Conservation (phyloP, 129 eudicot genomes). For the Chrysanthemum lavandulifolium region DNA sequence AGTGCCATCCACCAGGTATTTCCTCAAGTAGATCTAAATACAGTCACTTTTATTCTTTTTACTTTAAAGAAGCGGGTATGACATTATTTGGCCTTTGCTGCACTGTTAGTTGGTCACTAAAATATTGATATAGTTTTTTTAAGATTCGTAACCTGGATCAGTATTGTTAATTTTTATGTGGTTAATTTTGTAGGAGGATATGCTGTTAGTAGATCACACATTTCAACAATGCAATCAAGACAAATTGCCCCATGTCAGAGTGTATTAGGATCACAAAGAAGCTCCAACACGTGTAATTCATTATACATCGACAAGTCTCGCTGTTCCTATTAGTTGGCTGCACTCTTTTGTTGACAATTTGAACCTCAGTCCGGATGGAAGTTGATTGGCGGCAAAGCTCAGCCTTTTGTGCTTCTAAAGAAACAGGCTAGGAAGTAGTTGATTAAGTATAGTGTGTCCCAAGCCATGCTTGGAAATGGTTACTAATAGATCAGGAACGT, state of each 20-base stretch:
- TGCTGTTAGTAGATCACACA: conserved; percentile 72
- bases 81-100: not conserved
- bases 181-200: conserved; percentile 56
- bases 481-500: too few species aligned
- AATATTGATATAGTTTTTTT: too few species aligned
- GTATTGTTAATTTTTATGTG: not conserved
- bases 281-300: conserved; percentile 32
- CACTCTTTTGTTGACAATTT: not conserved
- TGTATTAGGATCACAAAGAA: conserved; percentile 68
- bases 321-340: not conserved
- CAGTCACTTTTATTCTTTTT: not conserved
- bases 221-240: conserved; percentile 81
- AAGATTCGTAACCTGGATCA: too few species aligned
- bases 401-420: not conserved
- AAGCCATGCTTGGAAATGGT: too few species aligned
- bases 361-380: not conserved
- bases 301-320: not conserved
- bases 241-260: conserved; percentile 82
- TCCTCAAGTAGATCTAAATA: not conserved
- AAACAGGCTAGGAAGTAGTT: not conserved
- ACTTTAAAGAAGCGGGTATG: not conserved
- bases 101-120: not conserved
- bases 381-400: not conserved
- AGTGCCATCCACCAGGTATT: conserved; percentile 63
- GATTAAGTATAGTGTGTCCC: too few species aligned